Evolutionary conservation across 2,329 filamentous ascomycete species (phyloP).

Genomic region (Aspergillus fijiensis): DNA sequence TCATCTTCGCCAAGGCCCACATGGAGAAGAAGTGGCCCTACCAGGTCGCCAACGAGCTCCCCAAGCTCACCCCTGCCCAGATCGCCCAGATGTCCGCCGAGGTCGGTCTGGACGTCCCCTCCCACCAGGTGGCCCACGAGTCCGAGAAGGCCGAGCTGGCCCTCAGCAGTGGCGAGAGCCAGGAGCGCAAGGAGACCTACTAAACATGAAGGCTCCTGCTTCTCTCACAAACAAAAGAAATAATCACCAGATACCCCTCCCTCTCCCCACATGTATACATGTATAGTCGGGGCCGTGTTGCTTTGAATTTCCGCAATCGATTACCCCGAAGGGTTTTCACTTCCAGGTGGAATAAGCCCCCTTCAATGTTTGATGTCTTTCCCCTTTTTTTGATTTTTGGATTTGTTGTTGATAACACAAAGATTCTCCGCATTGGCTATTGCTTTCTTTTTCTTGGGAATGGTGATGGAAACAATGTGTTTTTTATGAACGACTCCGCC

Average conservation of each 20-base stretch:
- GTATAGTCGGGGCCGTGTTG: background rate
- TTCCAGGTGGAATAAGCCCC: background rate
- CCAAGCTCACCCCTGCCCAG: conserved; percentile 31
- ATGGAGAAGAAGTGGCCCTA: conserved; percentile 35
- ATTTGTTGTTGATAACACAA: background rate
- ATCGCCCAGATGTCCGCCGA: conserved; percentile 26
- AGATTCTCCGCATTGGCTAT: background rate
- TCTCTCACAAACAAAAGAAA: background rate
- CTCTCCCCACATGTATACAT: background rate
- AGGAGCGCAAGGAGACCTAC: conserved; percentile 10
- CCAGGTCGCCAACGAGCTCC: conserved; percentile 27
- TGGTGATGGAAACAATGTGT: background rate
- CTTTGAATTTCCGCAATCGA: background rate
- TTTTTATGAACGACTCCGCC: background rate
- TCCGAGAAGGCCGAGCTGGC: conserved; percentile 24
- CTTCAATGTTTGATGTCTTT: background rate
- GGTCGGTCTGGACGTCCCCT: conserved; percentile 22
- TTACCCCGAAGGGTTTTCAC: background rate
- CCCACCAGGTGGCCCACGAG: conserved; percentile 9
- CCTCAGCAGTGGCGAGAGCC: conserved; percentile 19
- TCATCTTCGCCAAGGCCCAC: conserved; percentile 42
- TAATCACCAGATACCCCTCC: background rate
- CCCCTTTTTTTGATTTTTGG: background rate
- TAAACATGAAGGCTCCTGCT: background rate
- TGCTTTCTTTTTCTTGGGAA: background rate